These are phyloP conservation scores for Debaryomyces coudertii DNA, from an alignment of 1,139 yeast genomes.

Conservation along the genomic window DNA sequence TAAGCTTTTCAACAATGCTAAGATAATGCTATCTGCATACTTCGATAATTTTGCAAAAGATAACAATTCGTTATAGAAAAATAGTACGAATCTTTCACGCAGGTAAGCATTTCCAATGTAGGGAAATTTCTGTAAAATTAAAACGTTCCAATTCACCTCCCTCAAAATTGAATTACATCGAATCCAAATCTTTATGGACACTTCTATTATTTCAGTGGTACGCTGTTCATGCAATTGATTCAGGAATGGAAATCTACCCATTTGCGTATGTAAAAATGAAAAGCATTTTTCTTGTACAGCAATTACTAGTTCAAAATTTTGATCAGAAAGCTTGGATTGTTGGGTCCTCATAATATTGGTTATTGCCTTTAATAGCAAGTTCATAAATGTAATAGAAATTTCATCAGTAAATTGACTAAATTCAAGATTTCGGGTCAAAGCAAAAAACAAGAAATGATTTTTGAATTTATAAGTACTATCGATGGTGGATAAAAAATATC, in stretches of 20 bases:
- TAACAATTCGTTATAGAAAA: slow-evolving; percentile 33
- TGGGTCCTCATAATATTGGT: not conserved
- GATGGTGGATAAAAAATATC: slow-evolving; percentile 1
- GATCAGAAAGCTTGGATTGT: not conserved
- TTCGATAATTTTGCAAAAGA: slow-evolving; percentile 24
- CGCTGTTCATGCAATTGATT: slow-evolving; percentile 27
- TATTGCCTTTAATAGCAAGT: not conserved
- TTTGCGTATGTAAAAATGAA: slow-evolving; percentile 27
- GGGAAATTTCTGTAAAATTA: slow-evolving; percentile 43
- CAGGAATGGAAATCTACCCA: slow-evolving; percentile 43
- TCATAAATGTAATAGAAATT: slow-evolving; percentile 12
- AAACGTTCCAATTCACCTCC: slow-evolving; percentile 39
- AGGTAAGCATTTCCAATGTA: slow-evolving; percentile 44
- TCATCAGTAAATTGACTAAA: slow-evolving; percentile 16
- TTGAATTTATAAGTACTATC: not conserved
- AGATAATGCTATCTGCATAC: slow-evolving; percentile 28
- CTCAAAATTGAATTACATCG: slow-evolving; percentile 20
- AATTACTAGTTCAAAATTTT: not conserved
- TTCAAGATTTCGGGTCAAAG: slow-evolving; percentile 9
- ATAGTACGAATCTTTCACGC: slow-evolving; percentile 39
- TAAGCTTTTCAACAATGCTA: slow-evolving; percentile 28
- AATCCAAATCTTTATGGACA: slow-evolving; percentile 35
- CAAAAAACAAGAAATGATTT: slow-evolving; percentile 12
- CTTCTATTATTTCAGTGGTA: slow-evolving; percentile 30
- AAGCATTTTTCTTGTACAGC: slow-evolving; percentile 14